These are phyloP conservation scores for Carallia brachiata DNA, from an alignment of 345 rosid genomes.

Conservation along the genomic window DNA sequence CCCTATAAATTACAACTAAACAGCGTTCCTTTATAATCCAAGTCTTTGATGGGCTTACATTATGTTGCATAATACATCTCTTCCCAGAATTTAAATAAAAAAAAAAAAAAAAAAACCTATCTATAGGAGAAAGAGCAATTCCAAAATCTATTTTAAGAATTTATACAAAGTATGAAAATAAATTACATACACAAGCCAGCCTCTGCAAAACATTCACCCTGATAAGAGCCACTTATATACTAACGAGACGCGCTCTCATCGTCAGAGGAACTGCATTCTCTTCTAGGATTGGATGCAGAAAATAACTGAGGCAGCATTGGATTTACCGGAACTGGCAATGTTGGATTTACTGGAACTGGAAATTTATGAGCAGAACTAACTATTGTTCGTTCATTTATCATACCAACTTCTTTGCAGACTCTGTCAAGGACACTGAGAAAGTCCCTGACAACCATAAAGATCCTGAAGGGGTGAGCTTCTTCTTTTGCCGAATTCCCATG, in stretches of 20 bases:
- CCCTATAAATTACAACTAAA: not conserved
- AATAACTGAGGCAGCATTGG: constrained; percentile 33
- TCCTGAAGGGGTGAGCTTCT: constrained; percentile 97
- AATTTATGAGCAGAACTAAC: constrained; percentile 85
- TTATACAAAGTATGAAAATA: constrained; percentile 41
- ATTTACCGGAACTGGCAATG: constrained; percentile 26
- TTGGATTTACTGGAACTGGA: constrained; percentile 79
- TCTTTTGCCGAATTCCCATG: constrained; percentile 98
- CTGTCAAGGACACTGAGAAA: constrained; percentile 77
- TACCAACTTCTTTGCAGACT: constrained; percentile 94
- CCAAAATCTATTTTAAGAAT: constrained; percentile 40
- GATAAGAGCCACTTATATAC: constrained; percentile 12
- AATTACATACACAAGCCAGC: not conserved
- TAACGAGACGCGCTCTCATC: constrained; percentile 58
- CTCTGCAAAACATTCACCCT: constrained; percentile 5
- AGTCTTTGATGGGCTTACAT: constrained; percentile 6
- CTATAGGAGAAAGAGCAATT: constrained; percentile 38
- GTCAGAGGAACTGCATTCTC: constrained; percentile 48
- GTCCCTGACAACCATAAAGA: constrained; percentile 95
- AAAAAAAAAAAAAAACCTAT: constrained; percentile 8
- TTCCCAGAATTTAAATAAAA: no score
- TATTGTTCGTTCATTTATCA: constrained; percentile 78
- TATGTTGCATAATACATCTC: no score
- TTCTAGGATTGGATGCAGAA: constrained; percentile 25
- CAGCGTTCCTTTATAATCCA: constrained; percentile 6